Percentiles rank a stretch among this genome's conserved stretches.
These are phyloP conservation scores for Plenodomus biglobosus DNA, from an alignment of 2,329 filamentous ascomycete genomes.

Conservation along the genomic window DNA sequence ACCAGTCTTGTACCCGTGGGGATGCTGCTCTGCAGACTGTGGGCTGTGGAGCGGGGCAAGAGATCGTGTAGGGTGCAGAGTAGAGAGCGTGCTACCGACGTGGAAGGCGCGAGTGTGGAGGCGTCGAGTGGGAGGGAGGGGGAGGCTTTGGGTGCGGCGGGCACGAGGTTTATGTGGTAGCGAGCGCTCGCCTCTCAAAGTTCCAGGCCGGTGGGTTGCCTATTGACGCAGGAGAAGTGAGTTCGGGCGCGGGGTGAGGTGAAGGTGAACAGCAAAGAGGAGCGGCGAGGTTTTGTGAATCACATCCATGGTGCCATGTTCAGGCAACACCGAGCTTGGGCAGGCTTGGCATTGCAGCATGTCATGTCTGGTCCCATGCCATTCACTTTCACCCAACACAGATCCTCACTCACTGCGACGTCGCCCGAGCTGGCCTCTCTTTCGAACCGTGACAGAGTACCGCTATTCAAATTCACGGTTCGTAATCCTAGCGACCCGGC, in stretches of 20 bases:
- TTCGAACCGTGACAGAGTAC: too few species aligned
- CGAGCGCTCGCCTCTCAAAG: neutral
- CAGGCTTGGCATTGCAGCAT: constrained; percentile 20
- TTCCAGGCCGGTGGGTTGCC: constrained; percentile 1
- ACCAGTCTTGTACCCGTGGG: constrained; percentile 20
- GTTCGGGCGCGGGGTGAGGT: constrained; percentile 11
- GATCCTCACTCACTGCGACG: neutral
- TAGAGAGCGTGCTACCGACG: constrained; percentile 1
- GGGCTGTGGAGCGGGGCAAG: neutral
- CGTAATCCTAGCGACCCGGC: too few species aligned
- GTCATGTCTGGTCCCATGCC: constrained; percentile 1
- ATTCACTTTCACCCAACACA: constrained; percentile 18
- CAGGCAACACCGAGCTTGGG: constrained; percentile 34
- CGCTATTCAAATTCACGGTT: too few species aligned
- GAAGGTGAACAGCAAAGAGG: constrained; percentile 16
- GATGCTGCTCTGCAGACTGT: constrained; percentile 5
- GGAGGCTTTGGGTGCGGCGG: constrained; percentile 2
- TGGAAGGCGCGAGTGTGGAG: constrained; percentile 3
- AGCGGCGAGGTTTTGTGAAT: constrained; percentile 34
- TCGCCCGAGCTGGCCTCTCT: too few species aligned
- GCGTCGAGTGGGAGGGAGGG: constrained; percentile 12
- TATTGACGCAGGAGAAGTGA: constrained; percentile 1
- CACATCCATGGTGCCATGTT: constrained; percentile 24
- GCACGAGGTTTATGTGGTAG: constrained; percentile 6
- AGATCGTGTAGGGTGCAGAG: neutral